These are phyloP conservation scores for Haplosporangium sp. DNA, from an alignment of 371 early-diverging fungal genomes.

Conservation along the genomic window DNA sequence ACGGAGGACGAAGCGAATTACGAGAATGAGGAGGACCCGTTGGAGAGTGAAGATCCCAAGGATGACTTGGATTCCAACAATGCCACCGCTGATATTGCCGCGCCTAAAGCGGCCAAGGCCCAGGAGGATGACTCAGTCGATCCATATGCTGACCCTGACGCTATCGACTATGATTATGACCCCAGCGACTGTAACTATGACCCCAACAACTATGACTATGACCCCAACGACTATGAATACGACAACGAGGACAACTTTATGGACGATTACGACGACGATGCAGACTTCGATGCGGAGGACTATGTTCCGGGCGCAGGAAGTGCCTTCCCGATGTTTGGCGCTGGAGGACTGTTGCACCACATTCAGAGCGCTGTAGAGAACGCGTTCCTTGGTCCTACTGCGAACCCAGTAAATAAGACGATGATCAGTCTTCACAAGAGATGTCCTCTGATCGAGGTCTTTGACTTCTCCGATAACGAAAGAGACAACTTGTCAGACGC, in stretches of 20 bases:
- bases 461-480: constrained; percentile 25
- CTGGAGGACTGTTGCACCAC: neutral
- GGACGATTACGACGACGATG: constrained; percentile 2
- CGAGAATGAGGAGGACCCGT: neutral
- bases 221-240: neutral
- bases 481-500: constrained; percentile 6
- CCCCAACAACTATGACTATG: neutral
- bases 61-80: no score
- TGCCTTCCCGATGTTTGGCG: neutral
- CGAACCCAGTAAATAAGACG: neutral
- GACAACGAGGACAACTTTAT: neutral
- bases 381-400: constrained; percentile 4
- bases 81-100: no score
- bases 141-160: no score
- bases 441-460: constrained; percentile 26
- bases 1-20: neutral
- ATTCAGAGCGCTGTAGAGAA: neutral
- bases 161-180: neutral
- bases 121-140: no score
- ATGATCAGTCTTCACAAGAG: constrained; percentile 2
- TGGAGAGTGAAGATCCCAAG: neutral
- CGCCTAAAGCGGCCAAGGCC: no score
- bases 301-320: neutral
- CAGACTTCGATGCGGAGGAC: neutral
- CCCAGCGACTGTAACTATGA: neutral